phyloP scores from a whole-genome alignment of 371 early-diverging fungal genomes.

The Mortierella sp. region DNA sequence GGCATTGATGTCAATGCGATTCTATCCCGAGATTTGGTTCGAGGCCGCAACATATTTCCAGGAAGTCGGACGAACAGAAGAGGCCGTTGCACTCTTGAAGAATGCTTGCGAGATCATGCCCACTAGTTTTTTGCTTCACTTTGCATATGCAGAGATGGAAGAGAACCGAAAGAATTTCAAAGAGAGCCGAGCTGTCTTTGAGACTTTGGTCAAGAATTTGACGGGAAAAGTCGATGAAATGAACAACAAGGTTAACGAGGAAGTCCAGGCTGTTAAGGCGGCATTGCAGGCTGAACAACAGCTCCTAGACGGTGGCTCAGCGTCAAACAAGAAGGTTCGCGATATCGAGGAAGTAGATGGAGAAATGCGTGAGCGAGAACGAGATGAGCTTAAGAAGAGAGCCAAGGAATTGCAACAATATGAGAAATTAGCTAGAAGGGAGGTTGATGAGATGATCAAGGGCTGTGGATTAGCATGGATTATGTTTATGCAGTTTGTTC shows the following conservation, averaged over 20 bases:
- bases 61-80: conserved; percentile 76
- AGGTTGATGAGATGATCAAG: conserved; percentile 73
- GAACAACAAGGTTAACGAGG: conserved; percentile 62
- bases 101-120: conserved; percentile 83
- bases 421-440: conserved; percentile 69
- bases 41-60: conserved; percentile 81
- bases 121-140: conserved; percentile 82
- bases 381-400: conserved; percentile 72
- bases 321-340: conserved; percentile 62
- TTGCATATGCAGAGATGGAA: conserved; percentile 88
- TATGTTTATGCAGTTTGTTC: conserved; percentile 85
- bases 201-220: conserved; percentile 72
- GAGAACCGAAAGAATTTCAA: conserved; percentile 81
- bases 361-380: conserved; percentile 81
- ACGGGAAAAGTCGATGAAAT: conserved; percentile 66
- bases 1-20: conserved; percentile 83
- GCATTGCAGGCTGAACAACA: conserved; percentile 54
- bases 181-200: conserved; percentile 80
- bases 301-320: conserved; percentile 62
- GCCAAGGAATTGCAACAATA: conserved; percentile 77
- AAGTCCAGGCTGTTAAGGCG: conserved; percentile 55
- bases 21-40: conserved; percentile 94
- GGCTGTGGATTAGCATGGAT: conserved; percentile 85
- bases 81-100: conserved; percentile 80
- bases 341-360: conserved; percentile 80